Base-by-base conservation (phyloP, 192 early-diverging fungal genomes). In the Coemansia sp. region DNA sequence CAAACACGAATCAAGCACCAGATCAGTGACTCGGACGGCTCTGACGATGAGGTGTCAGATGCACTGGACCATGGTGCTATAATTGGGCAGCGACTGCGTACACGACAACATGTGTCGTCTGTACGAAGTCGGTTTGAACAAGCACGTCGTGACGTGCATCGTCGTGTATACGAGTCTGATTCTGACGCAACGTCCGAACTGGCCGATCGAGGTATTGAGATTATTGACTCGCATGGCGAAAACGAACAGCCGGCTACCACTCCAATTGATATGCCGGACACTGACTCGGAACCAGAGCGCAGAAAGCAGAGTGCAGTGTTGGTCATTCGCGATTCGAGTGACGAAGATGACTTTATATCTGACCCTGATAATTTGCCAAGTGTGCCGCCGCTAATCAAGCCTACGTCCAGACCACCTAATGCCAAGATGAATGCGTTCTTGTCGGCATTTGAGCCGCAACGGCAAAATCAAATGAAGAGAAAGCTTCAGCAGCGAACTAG, bases 241-340 rank as follows among this genome's bases (percentile, higher is more conserved):
- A 39, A 8, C 8, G 56, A 22, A 22, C 43, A 59, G 21, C 21
- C 21, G 2, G 45, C n/a, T 10, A 21, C n/a, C 2, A 0, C 29
- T 9, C 27, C 23, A 19, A 12, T 56, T 7, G 72, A 80, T 52
- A 55, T 67, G 57, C 71, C 62, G 0, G 68, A 74, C 2, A 73
- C 77, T 4, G 77, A 80, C 23, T 74, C 77, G 5, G 77, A 74
- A 27, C 21, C 61, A 8, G 68, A 71, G 16, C 53, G 26, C 3
- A 19, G 21, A 7, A n/a, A 14, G 4, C 16, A 58, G 17, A 52
- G 51, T 48, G 41, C 61, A 0, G 68, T 79, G 2, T 54, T 80
- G 38, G 62, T 75, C 12, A 80, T 80, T 25, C 65, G 50, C 19
- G 77, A 67, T 29, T 71, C 68, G 10, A 80, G 77, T 35, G 77